Conservation (phyloP, 768 basidiomycete species). For the Lactarius quietus region DNA sequence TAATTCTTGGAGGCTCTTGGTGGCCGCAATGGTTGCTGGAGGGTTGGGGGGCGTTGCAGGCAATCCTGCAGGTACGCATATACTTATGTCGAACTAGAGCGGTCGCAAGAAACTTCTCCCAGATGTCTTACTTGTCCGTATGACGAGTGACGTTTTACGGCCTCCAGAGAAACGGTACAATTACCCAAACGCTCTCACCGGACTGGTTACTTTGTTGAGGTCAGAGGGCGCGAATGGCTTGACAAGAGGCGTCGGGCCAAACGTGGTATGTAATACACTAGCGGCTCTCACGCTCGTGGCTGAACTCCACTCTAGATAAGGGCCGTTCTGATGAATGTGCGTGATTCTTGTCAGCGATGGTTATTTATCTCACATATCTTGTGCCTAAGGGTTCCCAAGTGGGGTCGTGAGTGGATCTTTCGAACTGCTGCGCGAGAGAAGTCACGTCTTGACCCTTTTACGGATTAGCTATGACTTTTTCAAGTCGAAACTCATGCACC, state of each 20-base stretch:
- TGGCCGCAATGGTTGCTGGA: constrained; percentile 69
- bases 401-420: constrained; percentile 59
- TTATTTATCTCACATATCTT: constrained; percentile 12
- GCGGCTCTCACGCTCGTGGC: constrained; percentile 17
- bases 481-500: constrained; percentile 54
- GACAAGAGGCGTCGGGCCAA: constrained; percentile 71
- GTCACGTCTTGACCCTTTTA: constrained; percentile 10
- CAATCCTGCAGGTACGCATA: constrained; percentile 66
- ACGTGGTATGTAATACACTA: constrained; percentile 48
- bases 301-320: constrained; percentile 39
- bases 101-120: not conserved
- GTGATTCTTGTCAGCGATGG: constrained; percentile 30
- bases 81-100: constrained; percentile 1
- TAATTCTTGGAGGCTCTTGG: constrained; percentile 52
- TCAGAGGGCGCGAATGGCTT: constrained; percentile 71
- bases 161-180: constrained; percentile 70
- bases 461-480: constrained; percentile 67
- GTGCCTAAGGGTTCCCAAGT: constrained; percentile 66
- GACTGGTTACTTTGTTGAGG: constrained; percentile 59
- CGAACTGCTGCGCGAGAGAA: not conserved
- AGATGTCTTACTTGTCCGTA: constrained; percentile 77
- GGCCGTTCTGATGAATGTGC: constrained; percentile 73
- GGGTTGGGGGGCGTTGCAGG: constrained; percentile 81
- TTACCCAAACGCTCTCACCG: constrained; percentile 76
- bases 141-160: constrained; percentile 83